These are phyloP conservation scores for Paraglomus occultum DNA, from an alignment of 192 early-diverging fungal species.

Conservation along the genomic window DNA sequence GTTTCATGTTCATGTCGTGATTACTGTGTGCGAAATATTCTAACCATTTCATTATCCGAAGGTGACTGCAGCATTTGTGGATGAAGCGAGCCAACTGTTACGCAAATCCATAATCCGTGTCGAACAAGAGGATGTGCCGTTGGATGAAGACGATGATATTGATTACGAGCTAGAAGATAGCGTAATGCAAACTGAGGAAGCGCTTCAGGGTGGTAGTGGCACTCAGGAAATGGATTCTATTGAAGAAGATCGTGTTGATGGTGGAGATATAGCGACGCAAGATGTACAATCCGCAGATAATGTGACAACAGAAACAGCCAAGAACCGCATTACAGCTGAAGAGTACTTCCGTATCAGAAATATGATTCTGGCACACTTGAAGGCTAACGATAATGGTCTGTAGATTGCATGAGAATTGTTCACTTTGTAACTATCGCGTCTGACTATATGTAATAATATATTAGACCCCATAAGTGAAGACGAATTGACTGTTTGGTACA, in stretches of 20 bases:
- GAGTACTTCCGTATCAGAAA: not conserved
- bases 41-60: slow-evolving; percentile 30
- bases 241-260: slow-evolving; percentile 6
- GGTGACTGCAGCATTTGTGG: slow-evolving; percentile 73
- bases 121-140: slow-evolving; percentile 72
- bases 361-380: slow-evolving; percentile 1
- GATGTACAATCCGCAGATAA: not conserved
- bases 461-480: not conserved
- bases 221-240: slow-evolving; percentile 9
- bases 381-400: not conserved
- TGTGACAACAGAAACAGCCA: not conserved
- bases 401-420: not conserved
- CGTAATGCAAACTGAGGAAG: not conserved
- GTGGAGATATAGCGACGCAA: not conserved
- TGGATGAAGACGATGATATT: slow-evolving; percentile 50
- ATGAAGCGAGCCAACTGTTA: slow-evolving; percentile 81
- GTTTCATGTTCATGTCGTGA: not conserved
- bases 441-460: not conserved
- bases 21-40: not conserved
- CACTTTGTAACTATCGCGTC: not conserved
- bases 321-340: slow-evolving; percentile 2
- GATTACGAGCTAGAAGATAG: not conserved
- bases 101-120: slow-evolving; percentile 88
- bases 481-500: slow-evolving; percentile 2
- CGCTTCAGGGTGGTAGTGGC: not conserved